These are phyloP conservation scores for Jaenimonas drosophilae DNA, from an alignment of 208 protist genomes.

Conservation along the genomic window DNA sequence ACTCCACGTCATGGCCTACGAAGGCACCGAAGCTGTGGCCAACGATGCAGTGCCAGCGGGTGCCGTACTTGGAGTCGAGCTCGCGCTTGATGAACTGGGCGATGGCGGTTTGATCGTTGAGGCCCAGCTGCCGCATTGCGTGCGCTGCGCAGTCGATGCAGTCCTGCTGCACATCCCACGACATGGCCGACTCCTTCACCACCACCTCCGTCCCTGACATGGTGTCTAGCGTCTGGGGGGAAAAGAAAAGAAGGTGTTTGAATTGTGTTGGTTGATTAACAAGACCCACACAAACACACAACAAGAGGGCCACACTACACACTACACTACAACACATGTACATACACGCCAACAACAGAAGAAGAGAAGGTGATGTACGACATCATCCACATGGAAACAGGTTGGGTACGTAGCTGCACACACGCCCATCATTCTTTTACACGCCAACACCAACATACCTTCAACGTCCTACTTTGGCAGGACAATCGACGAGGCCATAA, in stretches of 20 bases:
- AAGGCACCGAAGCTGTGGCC: constrained; percentile 99
- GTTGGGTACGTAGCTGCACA: too few relatives aligned
- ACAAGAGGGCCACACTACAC: too few relatives aligned
- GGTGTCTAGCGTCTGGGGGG: background rate
- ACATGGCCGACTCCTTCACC: constrained; percentile 74
- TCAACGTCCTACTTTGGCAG: too few relatives aligned
- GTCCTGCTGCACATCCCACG: constrained; percentile 76
- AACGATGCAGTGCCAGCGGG: constrained; percentile 99
- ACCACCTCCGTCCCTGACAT: constrained; percentile 61
- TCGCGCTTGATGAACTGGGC: constrained; percentile 99
- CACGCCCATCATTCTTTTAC: too few relatives aligned
- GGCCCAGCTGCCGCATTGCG: constrained; percentile 35
- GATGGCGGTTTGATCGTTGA: constrained; percentile 96
- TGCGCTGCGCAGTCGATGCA: constrained; percentile 79
- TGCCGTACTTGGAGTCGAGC: constrained; percentile 97
- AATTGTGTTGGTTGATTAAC: background rate
- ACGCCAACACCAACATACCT: too few relatives aligned
- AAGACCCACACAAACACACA: too few relatives aligned
- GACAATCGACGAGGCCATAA: constrained; percentile 7
- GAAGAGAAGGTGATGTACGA: too few relatives aligned
- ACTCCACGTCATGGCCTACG: constrained; percentile 97
- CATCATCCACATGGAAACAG: too few relatives aligned
- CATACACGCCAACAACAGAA: too few relatives aligned
- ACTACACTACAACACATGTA: too few relatives aligned
- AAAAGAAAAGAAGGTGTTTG: background rate